Evolutionary conservation across 495 filamentous ascomycete species (phyloP).

Genomic region (Tuber microsphaerosporum): DNA sequence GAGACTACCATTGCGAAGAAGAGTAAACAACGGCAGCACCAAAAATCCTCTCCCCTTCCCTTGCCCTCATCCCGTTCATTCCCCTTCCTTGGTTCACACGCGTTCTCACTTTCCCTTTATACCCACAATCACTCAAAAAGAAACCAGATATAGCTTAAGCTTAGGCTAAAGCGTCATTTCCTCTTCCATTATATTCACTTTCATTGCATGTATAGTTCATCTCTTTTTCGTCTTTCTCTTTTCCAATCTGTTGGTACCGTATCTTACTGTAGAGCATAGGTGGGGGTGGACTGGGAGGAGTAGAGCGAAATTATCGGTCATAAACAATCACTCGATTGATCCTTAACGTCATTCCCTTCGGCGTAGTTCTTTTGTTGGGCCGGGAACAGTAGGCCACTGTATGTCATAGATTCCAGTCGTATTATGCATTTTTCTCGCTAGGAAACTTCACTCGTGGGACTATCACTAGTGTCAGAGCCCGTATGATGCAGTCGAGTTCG

Average conservation of each 20-base stretch:
- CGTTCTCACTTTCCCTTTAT: neutral
- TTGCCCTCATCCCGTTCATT: neutral
- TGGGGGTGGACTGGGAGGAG: neutral
- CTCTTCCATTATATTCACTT: neutral
- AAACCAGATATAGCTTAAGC: neutral
- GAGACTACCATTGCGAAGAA: neutral
- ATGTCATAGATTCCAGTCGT: too few relatives aligned
- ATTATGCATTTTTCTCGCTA: too few relatives aligned
- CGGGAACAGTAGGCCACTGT: too few relatives aligned
- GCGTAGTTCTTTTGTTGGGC: too few relatives aligned
- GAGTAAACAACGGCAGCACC: neutral
- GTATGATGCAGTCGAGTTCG: neutral
- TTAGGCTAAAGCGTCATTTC: neutral
- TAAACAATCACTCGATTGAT: conserved; percentile 5
- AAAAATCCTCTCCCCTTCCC: neutral
- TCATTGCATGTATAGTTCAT: neutral
- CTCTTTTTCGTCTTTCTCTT: neutral
- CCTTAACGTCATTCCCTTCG: neutral
- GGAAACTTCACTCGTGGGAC: too few relatives aligned
- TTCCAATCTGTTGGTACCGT: neutral
- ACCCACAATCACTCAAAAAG: neutral
- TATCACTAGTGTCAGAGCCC: too few relatives aligned
- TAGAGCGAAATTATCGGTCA: conserved; percentile 1
- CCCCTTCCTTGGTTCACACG: neutral
- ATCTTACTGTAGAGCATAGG: neutral